Evolutionary conservation across 1,139 yeast genomes (phyloP).

Genomic region (Candida neerlandica): DNA sequence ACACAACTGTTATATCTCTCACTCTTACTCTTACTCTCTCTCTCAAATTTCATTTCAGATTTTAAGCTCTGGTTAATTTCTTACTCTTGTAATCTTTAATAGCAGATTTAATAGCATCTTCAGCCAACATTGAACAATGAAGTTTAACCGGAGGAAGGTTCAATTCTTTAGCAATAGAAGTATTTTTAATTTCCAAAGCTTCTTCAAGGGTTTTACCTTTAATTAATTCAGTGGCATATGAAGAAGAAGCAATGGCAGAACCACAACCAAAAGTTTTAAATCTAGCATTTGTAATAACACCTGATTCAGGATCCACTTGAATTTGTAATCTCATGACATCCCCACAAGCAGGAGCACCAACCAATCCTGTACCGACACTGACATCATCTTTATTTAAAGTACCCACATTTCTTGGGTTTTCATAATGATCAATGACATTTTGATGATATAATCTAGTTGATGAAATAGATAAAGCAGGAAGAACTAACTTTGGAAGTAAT

Average conservation of each 20-base stretch:
- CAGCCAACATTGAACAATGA: conserved; percentile 98
- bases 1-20: background rate
- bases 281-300: conserved; percentile 90
- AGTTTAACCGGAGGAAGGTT: conserved; percentile 95
- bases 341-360: conserved; percentile 99
- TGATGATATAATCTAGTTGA: conserved; percentile 58
- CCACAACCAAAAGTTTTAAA: conserved; percentile 99
- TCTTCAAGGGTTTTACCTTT: conserved; percentile 95
- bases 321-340: conserved; percentile 98
- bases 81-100: conserved; percentile 91
- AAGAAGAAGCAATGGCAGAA: conserved; percentile 93
- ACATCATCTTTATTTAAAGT: conserved; percentile 74
- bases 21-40: background rate
- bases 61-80: conserved; percentile 32
- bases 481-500: background rate
- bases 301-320: conserved; percentile 86
- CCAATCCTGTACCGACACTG: conserved; percentile 96
- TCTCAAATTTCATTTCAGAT: too few species aligned
- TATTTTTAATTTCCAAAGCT: conserved; percentile 87
- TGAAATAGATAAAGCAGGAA: background rate
- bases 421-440: conserved; percentile 87
- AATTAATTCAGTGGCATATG: conserved; percentile 92
- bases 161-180: conserved; percentile 89
- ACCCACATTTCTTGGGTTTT: conserved; percentile 96
- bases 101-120: conserved; percentile 97